These are phyloP conservation scores for Ammopiptanthus mongolicus DNA, from an alignment of 306 rosid species.

Conservation along the genomic window DNA sequence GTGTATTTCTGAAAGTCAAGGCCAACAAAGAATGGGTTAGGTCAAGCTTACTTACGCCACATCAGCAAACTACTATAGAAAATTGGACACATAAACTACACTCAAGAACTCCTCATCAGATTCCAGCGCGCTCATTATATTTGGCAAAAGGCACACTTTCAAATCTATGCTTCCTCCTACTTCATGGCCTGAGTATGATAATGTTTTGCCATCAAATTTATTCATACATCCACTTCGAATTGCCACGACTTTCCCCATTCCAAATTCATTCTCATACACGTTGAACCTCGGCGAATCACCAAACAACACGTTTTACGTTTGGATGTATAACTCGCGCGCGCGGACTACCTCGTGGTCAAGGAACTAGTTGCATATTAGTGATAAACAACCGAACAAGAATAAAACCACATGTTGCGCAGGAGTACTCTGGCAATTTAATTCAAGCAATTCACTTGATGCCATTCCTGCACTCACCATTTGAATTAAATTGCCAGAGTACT, in stretches of 20 bases:
- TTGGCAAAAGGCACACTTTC: slow-evolving; percentile 38
- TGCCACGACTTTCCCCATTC: slow-evolving; percentile 64
- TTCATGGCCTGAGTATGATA: slow-evolving; percentile 40
- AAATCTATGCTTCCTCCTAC: slow-evolving; percentile 65
- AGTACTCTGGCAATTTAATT: slow-evolving; percentile 48
- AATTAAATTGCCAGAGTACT: slow-evolving; percentile 48
- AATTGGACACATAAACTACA: slow-evolving; percentile 10
- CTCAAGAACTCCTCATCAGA: slow-evolving; percentile 44
- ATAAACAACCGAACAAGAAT: slow-evolving; percentile 41
- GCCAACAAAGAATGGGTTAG: slow-evolving; percentile 49
- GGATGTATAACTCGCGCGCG: slow-evolving; percentile 53
- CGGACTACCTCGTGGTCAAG: not conserved
- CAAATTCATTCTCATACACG: too few species aligned
- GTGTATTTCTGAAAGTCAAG: slow-evolving; percentile 50
- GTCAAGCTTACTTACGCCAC: too few species aligned
- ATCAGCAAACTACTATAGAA: not conserved
- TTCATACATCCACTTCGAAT: slow-evolving; percentile 47
- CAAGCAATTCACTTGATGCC: slow-evolving; percentile 31
- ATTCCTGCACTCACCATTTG: not conserved
- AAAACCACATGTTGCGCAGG: slow-evolving; percentile 37
- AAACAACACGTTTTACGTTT: slow-evolving; percentile 25
- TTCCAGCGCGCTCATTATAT: slow-evolving; percentile 42
- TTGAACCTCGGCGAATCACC: slow-evolving; percentile 57
- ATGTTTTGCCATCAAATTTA: slow-evolving; percentile 43
- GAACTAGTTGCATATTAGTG: slow-evolving; percentile 36